Conservation (phyloP, 2,329 filamentous ascomycete species). For the Fusarium sp. region DNA sequence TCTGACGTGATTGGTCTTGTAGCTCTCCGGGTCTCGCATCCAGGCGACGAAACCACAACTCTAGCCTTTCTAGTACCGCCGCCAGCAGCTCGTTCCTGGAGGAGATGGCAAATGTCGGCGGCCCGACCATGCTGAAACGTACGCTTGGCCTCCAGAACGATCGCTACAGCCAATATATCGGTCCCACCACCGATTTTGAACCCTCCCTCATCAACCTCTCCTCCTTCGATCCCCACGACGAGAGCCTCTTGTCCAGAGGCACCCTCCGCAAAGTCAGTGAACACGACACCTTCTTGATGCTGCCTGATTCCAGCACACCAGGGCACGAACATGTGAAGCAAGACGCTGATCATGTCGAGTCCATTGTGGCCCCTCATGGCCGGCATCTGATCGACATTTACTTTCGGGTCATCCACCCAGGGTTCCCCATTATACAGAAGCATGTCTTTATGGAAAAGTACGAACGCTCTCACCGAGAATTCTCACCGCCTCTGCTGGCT, state of each 20-base stretch:
- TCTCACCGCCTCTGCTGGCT: constrained; percentile 77
- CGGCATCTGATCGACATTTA: constrained; percentile 79
- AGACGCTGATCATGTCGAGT: constrained; percentile 76
- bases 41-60: constrained; percentile 61
- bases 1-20: constrained; percentile 59
- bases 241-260: constrained; percentile 74
- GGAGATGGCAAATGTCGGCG: constrained; percentile 74
- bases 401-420: constrained; percentile 80
- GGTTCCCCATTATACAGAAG: constrained; percentile 83
- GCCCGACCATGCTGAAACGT: constrained; percentile 69
- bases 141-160: constrained; percentile 79
- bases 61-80: constrained; percentile 67
- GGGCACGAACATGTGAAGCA: constrained; percentile 74
- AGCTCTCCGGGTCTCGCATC: constrained; percentile 65
- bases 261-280: constrained; percentile 78
- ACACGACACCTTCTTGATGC: constrained; percentile 79
- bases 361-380: constrained; percentile 78
- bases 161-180: constrained; percentile 83
- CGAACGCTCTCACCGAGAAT: constrained; percentile 73
- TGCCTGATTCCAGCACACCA: constrained; percentile 75
- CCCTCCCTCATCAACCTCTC: constrained; percentile 83
- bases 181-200: constrained; percentile 83
- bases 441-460: constrained; percentile 81
- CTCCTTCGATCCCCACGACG: constrained; percentile 80
- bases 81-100: constrained; percentile 70